Conservation (phyloP, 768 basidiomycete species). For the Pulveroboletus sp. region DNA sequence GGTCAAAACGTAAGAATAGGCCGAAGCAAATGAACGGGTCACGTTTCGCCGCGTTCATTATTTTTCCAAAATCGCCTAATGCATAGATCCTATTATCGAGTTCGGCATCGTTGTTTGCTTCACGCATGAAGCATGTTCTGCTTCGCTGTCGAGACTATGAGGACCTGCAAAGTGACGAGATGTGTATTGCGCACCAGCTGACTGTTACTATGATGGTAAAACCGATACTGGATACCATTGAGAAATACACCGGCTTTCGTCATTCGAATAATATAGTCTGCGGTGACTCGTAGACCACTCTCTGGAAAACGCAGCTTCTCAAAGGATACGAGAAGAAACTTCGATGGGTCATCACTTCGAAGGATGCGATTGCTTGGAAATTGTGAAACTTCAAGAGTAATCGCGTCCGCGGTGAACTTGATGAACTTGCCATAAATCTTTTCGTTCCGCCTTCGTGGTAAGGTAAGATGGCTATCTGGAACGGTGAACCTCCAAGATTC, state of each 20-base stretch:
- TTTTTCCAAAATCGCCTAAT: slow-evolving; percentile 53
- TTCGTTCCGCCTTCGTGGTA: slow-evolving; percentile 24
- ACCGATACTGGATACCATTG: slow-evolving; percentile 58
- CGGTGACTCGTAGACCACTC: slow-evolving; percentile 40
- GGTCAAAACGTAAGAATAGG: background rate
- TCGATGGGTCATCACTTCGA: slow-evolving; percentile 48
- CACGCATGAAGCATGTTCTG: slow-evolving; percentile 58
- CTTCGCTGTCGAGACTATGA: slow-evolving; percentile 39
- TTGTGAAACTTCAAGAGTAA: slow-evolving; percentile 44
- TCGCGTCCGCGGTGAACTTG: slow-evolving; percentile 44
- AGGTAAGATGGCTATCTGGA: slow-evolving; percentile 26
- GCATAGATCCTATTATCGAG: slow-evolving; percentile 54
- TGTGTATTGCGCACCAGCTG: slow-evolving; percentile 45
- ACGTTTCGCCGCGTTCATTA: slow-evolving; percentile 66
- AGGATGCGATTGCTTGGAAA: slow-evolving; percentile 59
- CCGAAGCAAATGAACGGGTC: slow-evolving; percentile 1
- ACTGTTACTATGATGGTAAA: slow-evolving; percentile 69
- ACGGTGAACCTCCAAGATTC: slow-evolving; percentile 47
- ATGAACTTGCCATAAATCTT: slow-evolving; percentile 44
- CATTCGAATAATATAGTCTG: slow-evolving; percentile 54
- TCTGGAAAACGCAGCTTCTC: slow-evolving; percentile 52
- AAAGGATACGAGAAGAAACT: slow-evolving; percentile 55
- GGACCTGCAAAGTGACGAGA: background rate
- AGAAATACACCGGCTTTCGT: slow-evolving; percentile 52
- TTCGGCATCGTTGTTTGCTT: slow-evolving; percentile 50